A percentile compares a stretch with the other conserved stretches of the same genome.
Evolutionary conservation across 805 yeast species (phyloP).

Genomic region (Kodamaea kaohsiungensis): DNA sequence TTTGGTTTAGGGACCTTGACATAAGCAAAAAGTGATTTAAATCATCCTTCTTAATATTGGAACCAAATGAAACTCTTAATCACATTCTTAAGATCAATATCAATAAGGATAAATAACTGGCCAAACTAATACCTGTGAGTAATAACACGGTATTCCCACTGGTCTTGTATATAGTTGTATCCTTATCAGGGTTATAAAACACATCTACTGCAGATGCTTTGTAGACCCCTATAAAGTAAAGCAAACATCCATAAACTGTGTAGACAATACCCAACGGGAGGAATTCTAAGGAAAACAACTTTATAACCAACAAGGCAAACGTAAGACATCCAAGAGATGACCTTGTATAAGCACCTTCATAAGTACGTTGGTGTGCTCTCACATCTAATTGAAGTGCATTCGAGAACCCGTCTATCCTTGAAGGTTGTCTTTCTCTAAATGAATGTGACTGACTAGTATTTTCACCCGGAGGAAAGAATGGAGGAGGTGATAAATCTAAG

Average conservation of each 20-base stretch:
- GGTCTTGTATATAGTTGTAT: constrained; percentile 51
- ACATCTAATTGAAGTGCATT: constrained; percentile 48
- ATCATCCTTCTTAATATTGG: no score
- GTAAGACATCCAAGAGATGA: constrained; percentile 70
- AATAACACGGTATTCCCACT: constrained; percentile 62
- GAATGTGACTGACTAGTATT: not conserved
- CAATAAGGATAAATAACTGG: constrained; percentile 52
- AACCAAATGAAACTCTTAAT: no score
- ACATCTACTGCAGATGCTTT: constrained; percentile 37
- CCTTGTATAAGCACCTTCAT: constrained; percentile 80
- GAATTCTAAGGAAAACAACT: constrained; percentile 63
- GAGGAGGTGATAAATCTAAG: not conserved
- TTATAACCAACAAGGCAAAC: constrained; percentile 63
- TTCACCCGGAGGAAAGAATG: not conserved
- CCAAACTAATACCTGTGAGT: constrained; percentile 49
- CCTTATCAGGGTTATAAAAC: constrained; percentile 38
- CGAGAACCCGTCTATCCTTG: constrained; percentile 38
- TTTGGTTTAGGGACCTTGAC: constrained; percentile 73
- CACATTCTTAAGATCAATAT: constrained; percentile 47
- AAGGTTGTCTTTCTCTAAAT: constrained; percentile 24
- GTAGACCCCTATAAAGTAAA: constrained; percentile 41
- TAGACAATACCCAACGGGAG: constrained; percentile 66
- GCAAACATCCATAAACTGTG: constrained; percentile 55
- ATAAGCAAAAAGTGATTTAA: no score
- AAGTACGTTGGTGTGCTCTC: constrained; percentile 77